Base-by-base conservation (phyloP, 2,329 filamentous ascomycete genomes). In the Phoma sp. region DNA sequence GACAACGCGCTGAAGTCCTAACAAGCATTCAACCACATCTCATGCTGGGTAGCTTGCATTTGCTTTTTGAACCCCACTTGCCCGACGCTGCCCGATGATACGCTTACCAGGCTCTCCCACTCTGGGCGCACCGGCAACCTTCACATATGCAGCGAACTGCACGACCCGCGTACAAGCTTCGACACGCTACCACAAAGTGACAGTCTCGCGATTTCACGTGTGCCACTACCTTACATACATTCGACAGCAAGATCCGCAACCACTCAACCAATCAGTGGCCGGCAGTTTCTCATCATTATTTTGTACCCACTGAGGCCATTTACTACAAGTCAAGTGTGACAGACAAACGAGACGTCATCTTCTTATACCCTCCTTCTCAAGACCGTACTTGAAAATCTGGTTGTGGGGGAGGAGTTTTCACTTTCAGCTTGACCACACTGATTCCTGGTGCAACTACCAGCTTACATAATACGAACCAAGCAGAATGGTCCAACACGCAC, bases 241-340 rank as follows among this genome's bases (percentile, higher is more conserved):
- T 58, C 49, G 63, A 59, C 49, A 62, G 43, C 56, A 65, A 51
- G 56, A 46, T 66, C 55, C 57, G 53, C 37, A 43, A 36, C 3
- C 4, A 19, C 10, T 32, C 49, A 45, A 51, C 71, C 71, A 74
- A 74, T 72, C 69, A 72, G 44, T 67, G 61, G 53, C 47, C 57
- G 51, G 61, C 64, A 58, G 64, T 74, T 73, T 72, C 69, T 73
- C 71, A 73, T 74, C 70, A 72, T 53, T 59, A 50, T 47, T 43
- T 21, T 12, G 27, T 39, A 35, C 33, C 47, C 43, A 52, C 37
- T 24, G 37, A 13, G 48, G 43, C 43, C 36, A 52, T 44, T 48
- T 36, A 48, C 36, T 54, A 54, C 50, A 57, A 33, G n/a, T 45
- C 40, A 44, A 50, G 24, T 27, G 40, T 40, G 35, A 27, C 44